These are phyloP conservation scores for Psidium friedrichsthalianum DNA, from an alignment of 345 rosid species.

Conservation along the genomic window DNA sequence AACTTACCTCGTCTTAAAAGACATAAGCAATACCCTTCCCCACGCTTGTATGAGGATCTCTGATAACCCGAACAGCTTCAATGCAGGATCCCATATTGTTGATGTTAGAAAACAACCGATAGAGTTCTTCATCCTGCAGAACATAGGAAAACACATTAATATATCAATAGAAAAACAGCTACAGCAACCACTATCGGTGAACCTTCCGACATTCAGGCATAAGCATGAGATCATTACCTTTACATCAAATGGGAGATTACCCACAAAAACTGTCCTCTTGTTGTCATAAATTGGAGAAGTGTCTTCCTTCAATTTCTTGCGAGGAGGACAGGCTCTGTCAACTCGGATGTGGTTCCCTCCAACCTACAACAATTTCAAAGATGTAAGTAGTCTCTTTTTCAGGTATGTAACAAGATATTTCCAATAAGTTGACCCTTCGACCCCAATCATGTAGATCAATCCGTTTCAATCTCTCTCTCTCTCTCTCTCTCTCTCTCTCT, in stretches of 20 bases:
- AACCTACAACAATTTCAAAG: conserved; percentile 26
- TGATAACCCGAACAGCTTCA: conserved; percentile 87
- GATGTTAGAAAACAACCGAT: conserved; percentile 62
- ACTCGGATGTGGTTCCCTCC: conserved; percentile 90
- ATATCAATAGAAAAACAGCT: neutral
- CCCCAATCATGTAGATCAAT: neutral
- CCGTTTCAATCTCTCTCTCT: neutral
- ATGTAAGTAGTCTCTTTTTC: neutral
- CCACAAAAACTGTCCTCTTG: conserved; percentile 79
- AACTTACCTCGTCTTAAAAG: conserved; percentile 66
- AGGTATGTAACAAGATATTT: neutral
- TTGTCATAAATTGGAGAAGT: conserved; percentile 50
- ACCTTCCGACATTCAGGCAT: neutral
- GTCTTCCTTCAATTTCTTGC: conserved; percentile 72
- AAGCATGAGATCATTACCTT: conserved; percentile 36
- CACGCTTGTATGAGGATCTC: conserved; percentile 71
- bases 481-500: neutral
- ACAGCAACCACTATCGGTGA: neutral
- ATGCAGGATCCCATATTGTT: conserved; percentile 44
- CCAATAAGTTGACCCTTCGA: neutral
- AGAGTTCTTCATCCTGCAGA: conserved; percentile 83
- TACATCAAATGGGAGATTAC: conserved; percentile 95
- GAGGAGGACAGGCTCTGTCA: conserved; percentile 96
- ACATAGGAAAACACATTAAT: neutral
- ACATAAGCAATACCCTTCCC: conserved; percentile 98